Conservation (phyloP, 768 basidiomycete genomes). For the Rhizopogon rudus region DNA sequence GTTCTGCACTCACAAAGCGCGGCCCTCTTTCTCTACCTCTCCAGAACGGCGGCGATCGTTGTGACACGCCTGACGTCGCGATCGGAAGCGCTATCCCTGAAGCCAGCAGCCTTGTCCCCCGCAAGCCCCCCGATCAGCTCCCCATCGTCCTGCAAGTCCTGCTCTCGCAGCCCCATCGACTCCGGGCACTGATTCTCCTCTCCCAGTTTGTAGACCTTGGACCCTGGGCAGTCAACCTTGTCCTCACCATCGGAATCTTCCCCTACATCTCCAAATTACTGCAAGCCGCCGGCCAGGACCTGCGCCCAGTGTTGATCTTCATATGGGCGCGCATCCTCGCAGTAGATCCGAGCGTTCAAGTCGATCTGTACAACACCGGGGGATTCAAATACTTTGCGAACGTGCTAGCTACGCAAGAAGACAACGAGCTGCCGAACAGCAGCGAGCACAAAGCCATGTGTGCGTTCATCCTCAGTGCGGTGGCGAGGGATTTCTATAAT, state of each 20-base stretch:
- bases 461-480: constrained; percentile 88
- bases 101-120: constrained; percentile 58
- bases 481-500: constrained; percentile 82
- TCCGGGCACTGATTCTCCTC: constrained; percentile 91
- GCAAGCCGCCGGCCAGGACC: constrained; percentile 89
- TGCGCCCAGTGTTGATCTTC: constrained; percentile 97
- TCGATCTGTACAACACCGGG: constrained; percentile 76
- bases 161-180: constrained; percentile 91
- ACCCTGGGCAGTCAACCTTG: constrained; percentile 97
- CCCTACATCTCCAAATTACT: constrained; percentile 96
- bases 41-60: constrained; percentile 31
- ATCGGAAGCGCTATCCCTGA: constrained; percentile 15
- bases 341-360: constrained; percentile 90
- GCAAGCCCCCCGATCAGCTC: constrained; percentile 93
- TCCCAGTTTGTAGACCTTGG: constrained; percentile 98
- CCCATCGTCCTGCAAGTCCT: constrained; percentile 97
- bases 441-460: constrained; percentile 99
- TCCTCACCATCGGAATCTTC: constrained; percentile 95
- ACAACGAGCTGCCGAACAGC: constrained; percentile 77
- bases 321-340: constrained; percentile 98
- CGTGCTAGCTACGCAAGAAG: constrained; percentile 66
- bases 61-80: constrained; percentile 15
- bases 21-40: constrained; percentile 72
- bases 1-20: constrained; percentile 72
- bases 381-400: constrained; percentile 86